Evolutionary conservation across 441 rosid species (phyloP).

Genomic region (Gossypium gossypioides): DNA sequence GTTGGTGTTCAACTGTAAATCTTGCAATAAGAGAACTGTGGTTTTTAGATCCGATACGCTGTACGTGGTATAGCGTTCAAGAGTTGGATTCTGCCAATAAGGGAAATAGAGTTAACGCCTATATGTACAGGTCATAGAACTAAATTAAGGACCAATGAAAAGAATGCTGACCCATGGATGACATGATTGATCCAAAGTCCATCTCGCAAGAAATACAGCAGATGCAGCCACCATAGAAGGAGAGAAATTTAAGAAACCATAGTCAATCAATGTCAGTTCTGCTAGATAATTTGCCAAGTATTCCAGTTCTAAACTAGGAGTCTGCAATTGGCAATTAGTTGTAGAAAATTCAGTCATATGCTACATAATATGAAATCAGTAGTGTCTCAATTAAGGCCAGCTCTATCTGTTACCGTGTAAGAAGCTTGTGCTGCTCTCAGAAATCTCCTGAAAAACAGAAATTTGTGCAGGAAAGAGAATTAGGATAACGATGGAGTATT

Average conservation of each 20-base stretch:
- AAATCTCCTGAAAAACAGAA: conserved; percentile 44
- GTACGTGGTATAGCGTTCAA: conserved; percentile 54
- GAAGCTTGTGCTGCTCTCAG: conserved; percentile 62
- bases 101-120: conserved; percentile 10
- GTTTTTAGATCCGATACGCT: conserved; percentile 43
- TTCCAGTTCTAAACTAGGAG: conserved; percentile 44
- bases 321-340: conserved; percentile 30
- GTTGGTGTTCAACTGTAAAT: conserved; percentile 42
- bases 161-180: conserved; percentile 53
- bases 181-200: conserved; percentile 57
- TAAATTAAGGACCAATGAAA: conserved; percentile 3
- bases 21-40: conserved; percentile 45
- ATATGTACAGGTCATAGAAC: conserved; percentile 7
- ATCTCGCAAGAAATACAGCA: conserved; percentile 60
- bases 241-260: conserved; percentile 39
- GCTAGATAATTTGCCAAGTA: conserved; percentile 51
- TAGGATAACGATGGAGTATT: background rate
- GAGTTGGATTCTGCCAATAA: conserved; percentile 43
- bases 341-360: conserved; percentile 12
- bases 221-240: conserved; percentile 66
- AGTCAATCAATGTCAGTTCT: conserved; percentile 49
- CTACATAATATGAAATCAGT: background rate
- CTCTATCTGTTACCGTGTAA: conserved; percentile 27
- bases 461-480: conserved; percentile 12
- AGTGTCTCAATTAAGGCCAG: background rate